These are phyloP conservation scores for Entomortierella chlamydospora DNA, from an alignment of 192 early-diverging fungal species.

Conservation along the genomic window DNA sequence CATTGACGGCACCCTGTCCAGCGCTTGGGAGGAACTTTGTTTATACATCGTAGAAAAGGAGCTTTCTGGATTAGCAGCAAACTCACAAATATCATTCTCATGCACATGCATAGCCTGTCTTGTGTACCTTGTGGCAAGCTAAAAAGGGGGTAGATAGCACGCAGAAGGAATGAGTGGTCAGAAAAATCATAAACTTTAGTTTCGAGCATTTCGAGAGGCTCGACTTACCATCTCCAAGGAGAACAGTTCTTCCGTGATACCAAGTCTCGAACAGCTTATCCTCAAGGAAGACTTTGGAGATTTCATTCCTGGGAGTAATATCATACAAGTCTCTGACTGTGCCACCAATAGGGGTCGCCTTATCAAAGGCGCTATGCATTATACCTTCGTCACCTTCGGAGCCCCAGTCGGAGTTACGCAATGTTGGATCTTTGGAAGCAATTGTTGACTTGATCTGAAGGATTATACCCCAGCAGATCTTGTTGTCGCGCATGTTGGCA, in stretches of 20 bases:
- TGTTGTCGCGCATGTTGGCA: neutral
- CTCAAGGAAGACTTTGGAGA: conserved; percentile 17
- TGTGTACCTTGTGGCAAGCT: conserved; percentile 4
- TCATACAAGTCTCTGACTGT: conserved; percentile 14
- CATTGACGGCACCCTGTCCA: conserved; percentile 12
- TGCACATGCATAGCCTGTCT: neutral
- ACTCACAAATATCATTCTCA: too few species aligned
- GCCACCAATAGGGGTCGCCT: neutral
- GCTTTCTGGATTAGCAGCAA: too few species aligned
- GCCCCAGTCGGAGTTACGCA: conserved; percentile 22
- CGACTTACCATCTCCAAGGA: conserved; percentile 36
- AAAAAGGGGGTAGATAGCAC: too few species aligned
- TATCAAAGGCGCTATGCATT: conserved; percentile 9
- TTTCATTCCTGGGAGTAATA: neutral
- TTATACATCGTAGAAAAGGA: too few species aligned
- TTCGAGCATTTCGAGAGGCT: too few species aligned
- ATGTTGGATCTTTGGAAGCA: neutral
- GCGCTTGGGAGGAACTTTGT: conserved; percentile 14
- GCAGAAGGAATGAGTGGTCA: too few species aligned
- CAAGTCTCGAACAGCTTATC: conserved; percentile 26
- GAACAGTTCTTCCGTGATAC: conserved; percentile 19
- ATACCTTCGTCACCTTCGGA: conserved; percentile 2
- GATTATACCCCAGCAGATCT: neutral
- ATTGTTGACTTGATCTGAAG: neutral
- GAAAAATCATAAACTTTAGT: too few species aligned